Evolutionary conservation across 352 stramenopile species (phyloP).

Genomic region (Phytophthora boehmeriae): DNA sequence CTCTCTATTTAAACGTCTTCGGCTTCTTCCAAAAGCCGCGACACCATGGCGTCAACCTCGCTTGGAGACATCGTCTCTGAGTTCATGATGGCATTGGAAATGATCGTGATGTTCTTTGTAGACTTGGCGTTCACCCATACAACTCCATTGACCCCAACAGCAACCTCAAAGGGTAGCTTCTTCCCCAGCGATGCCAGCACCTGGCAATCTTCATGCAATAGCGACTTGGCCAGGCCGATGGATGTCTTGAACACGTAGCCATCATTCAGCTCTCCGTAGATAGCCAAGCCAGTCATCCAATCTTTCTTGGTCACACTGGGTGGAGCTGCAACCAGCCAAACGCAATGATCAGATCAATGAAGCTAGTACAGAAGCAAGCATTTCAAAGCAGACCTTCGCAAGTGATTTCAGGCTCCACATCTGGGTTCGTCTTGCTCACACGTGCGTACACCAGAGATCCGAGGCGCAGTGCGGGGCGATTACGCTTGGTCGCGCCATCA

Average conservation of each 20-base stretch:
- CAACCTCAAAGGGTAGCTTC: conserved; percentile 94
- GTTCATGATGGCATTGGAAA: conserved; percentile 90
- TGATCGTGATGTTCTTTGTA: conserved; percentile 85
- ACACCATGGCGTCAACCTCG: conserved; percentile 82
- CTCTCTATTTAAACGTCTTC: conserved; percentile 46
- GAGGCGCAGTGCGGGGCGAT: conserved; percentile 92
- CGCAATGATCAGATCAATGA: conserved; percentile 12
- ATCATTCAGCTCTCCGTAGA: conserved; percentile 95
- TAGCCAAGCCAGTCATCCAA: conserved; percentile 98
- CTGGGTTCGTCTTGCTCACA: conserved; percentile 83
- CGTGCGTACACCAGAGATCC: conserved; percentile 96
- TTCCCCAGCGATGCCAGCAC: conserved; percentile 89
- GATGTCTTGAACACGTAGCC: conserved; percentile 92
- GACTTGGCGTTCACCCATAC: conserved; percentile 95
- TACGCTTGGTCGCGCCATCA: conserved; percentile 98
- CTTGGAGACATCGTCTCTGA: conserved; percentile 85
- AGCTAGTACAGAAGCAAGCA: background rate
- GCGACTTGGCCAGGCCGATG: conserved; percentile 71
- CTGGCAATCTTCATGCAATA: conserved; percentile 72
- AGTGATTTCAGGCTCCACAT: conserved; percentile 95
- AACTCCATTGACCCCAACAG: conserved; percentile 95
- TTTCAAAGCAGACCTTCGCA: conserved; percentile 83
- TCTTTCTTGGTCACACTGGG: conserved; percentile 93
- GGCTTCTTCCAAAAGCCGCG: conserved; percentile 64
- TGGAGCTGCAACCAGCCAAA: conserved; percentile 53